Evolutionary conservation across 2,329 filamentous ascomycete genomes (phyloP), one percentile per base, ranked within the genome.

Genomic region (Colletotrichum destructivum): DNA sequence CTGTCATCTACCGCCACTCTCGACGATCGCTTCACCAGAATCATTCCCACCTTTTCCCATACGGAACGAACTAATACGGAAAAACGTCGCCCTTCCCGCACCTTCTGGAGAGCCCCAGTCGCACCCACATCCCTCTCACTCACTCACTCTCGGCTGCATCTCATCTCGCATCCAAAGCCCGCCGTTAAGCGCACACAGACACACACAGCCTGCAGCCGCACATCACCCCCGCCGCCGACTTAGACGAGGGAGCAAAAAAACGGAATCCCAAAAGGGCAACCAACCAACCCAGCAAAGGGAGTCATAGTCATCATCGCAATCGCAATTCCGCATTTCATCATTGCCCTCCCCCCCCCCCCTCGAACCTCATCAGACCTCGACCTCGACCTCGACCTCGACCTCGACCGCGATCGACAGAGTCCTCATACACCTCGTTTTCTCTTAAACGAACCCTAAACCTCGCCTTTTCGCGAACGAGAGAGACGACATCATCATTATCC

Each of bases 1-100:
- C 31, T 35, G 31, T 31, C 2, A 11, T 18, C 11, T 40, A 16
- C n/a, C n/a, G 15, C 26, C 23, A 21, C 18, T 42, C 60, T 57
- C 56, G 60, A 70, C 66, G 23, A 65, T 66, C 56, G 31, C 69
- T 31, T 63, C 69, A 63, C 23, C 42, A 11, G n/a, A n/a, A 26
- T 35, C 35, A 35, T 35, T 35, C 31, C 31, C 31, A 11, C 31
- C 31, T 35, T 35, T 35, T 35, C 8, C 49, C n/a, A 7, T n/a
- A 21, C 62, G 11, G 13, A 18, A 61, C 23, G 9, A 18, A 21
- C 49, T 21, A 15, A 8, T 9, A 40, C 44, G 26, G 49, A 62
- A 16, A 40, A 49, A 31, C 31, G 31, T 35, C 31, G 7, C 18
- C 8, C 8, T 61, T 47, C n/a, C 40, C 16, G 31, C 18, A 42